Conservation (phyloP, 2,329 filamentous ascomycete species). For the Volutella citrinella region DNA sequence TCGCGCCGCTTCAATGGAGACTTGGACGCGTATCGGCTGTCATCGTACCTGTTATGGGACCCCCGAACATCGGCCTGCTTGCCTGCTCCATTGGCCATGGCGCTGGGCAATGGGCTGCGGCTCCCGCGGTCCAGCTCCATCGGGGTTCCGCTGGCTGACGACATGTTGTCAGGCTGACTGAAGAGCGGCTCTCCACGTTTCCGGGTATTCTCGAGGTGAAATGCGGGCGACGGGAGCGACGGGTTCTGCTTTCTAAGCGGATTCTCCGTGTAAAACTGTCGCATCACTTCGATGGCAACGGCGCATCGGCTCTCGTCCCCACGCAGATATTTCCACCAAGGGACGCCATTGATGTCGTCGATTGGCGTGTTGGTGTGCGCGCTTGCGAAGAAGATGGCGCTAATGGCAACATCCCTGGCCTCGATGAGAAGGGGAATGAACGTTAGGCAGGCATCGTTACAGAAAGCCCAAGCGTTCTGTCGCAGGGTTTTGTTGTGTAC, state of each 20-base stretch:
- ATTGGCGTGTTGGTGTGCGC: conserved; percentile 72
- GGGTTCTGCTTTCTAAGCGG: conserved; percentile 57
- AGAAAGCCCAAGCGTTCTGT: conserved; percentile 88
- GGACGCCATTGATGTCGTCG: conserved; percentile 68
- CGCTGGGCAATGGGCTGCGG: conserved; percentile 48
- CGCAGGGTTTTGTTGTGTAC: conserved; percentile 79
- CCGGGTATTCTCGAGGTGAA: conserved; percentile 54
- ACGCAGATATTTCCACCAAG: conserved; percentile 84
- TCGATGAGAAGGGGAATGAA: conserved; percentile 78
- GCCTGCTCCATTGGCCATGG: conserved; percentile 38
- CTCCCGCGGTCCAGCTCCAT: conserved; percentile 46
- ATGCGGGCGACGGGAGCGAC: conserved; percentile 51
- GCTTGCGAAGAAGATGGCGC: conserved; percentile 82
- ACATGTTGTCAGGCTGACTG: conserved; percentile 42
- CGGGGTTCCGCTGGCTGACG: conserved; percentile 48
- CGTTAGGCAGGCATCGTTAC: conserved; percentile 86
- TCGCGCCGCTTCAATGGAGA: conserved; percentile 45
- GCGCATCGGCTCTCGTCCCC: conserved; percentile 69
- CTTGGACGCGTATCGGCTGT: conserved; percentile 27
- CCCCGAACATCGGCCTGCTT: conserved; percentile 30
- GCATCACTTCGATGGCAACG: conserved; percentile 73
- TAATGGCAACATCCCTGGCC: conserved; percentile 77
- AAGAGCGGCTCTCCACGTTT: conserved; percentile 43
- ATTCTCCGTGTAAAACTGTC: conserved; percentile 64
- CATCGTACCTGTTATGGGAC: conserved; percentile 32